Base-by-base conservation (phyloP, 1,284 basidiomycete species). In the Boletus mariae region DNA sequence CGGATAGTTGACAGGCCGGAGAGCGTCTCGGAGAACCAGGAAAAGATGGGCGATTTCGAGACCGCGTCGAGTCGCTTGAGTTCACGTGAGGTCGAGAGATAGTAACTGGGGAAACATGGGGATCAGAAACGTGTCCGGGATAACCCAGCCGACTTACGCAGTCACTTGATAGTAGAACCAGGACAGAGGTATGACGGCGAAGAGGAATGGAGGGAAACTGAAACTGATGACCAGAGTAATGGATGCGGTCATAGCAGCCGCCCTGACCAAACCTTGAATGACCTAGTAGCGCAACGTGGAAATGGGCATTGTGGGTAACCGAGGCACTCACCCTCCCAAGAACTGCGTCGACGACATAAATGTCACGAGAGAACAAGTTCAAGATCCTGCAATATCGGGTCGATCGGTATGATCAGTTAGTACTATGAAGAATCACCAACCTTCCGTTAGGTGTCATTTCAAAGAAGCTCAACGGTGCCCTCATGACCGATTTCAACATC, bases 21-120 rank as follows among this genome's bases (percentile, higher is more conserved):
- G 10, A 98, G 76, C 0, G 90, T 89, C 69, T 98, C 94, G 17
- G 90, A 87, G 67, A 92, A 92, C 84, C 88, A 91, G 0, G 84
- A 84, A 67, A 97, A 96, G 59, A 98, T 92, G 9, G 95, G 95
- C 1, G 91, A 93, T 52, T 90, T 87, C 11, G 90, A 90, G 28
- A 92, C 86, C 5, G 95, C 89, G 64, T 97, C 94, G 9, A 98
- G 79, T 23, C 94, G 87, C 71, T 97, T 96, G 45, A 97, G 80
- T 69, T 96, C 94, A 48, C 94, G 85, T 11, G 91, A 94, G 0
- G 94, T 94, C 1, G 92, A 78, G 15, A 98, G 82, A 69, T 97
- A 98, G 73, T 95, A 95, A 37, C 87, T 90, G 59, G 42, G 28
- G 32, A 40, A 45, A 34, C 37, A 15, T 1, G 11, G 44, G 13